phyloP scores from a whole-genome alignment of 2,329 filamentous ascomycete genomes.

The Teratosphaeria pseudoeucalypti region DNA sequence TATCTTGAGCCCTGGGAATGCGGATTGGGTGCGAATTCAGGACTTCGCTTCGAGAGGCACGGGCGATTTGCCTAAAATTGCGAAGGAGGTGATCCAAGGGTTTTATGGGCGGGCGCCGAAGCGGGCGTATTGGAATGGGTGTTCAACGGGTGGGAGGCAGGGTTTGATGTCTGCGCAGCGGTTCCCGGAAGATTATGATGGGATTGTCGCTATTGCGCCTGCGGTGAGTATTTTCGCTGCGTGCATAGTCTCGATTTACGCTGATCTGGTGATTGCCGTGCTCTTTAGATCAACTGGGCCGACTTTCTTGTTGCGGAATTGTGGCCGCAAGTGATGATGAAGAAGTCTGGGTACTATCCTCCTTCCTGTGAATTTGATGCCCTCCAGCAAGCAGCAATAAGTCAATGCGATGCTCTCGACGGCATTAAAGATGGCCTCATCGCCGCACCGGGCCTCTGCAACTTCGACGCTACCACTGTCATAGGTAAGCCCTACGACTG shows the following conservation, averaged over 20 bases:
- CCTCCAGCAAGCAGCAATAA: slow-evolving; percentile 25
- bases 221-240: slow-evolving; percentile 10
- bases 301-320: slow-evolving; percentile 19
- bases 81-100: slow-evolving; percentile 17
- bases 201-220: slow-evolving; percentile 31
- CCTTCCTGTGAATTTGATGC: slow-evolving; percentile 27
- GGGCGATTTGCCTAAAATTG: slow-evolving; percentile 25
- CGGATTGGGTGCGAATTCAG: slow-evolving; percentile 22
- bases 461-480: slow-evolving; percentile 21
- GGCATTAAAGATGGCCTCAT: slow-evolving; percentile 29
- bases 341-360: slow-evolving; percentile 17
- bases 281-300: slow-evolving; percentile 23
- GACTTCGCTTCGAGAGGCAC: slow-evolving; percentile 24
- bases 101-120: slow-evolving; percentile 24
- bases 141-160: slow-evolving; percentile 30
- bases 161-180: slow-evolving; percentile 29
- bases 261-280: neutral
- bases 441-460: slow-evolving; percentile 18
- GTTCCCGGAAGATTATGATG: slow-evolving; percentile 30
- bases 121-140: slow-evolving; percentile 30
- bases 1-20: slow-evolving; percentile 17
- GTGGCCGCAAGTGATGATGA: slow-evolving; percentile 25
- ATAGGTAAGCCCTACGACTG: slow-evolving; percentile 21
- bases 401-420: slow-evolving; percentile 28
- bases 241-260: neutral